Evolutionary conservation across 768 basidiomycete species (phyloP), one percentile per base, ranked within the genome.

Genomic region (Tulasnella sp.): DNA sequence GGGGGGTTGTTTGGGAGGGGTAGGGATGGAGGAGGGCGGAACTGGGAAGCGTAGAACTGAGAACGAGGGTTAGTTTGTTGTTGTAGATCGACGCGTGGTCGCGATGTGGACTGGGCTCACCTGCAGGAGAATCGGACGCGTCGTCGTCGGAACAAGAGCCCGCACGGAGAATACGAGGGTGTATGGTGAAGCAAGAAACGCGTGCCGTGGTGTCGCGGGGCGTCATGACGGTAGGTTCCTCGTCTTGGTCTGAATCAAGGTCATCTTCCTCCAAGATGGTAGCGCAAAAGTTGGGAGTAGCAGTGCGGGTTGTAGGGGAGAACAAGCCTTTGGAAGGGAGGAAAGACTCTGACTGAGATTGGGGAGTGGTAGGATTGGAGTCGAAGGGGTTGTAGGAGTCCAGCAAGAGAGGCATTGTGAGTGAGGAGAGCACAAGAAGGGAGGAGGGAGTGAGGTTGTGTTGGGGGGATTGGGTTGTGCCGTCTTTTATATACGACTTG

Each of bases 231-330:
- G 31, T 12, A 15, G 23, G 15, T 17, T 14, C 35, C 49, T 50
- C 50, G n/a, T 53, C 46, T 5, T 49, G 9, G 36, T 8, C 43
- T 11, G 8, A 29, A 17, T 53, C 54, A 15, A 15, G 14, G 41
- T 57, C 54, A n/a, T 57, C 54, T 45, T 57, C 54, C 15, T 57
- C 54, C n/a, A 31, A n/a, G 21, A 57, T 57, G 27, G 54, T 57
- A 21, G 54, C 31, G 32, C 54, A 57, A 23, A 25, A 48, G 5
- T 23, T 15, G 4, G 51, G 34, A 9, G 51, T 25, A 1, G 51
- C 9, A 15, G 45, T 14, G 17, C 25, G 36, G 6, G 34, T 25
- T 11, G 37, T 31, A 6, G 54, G 54, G 9, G 54, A 45, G 54
- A 57, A 57, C 41, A 57, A 42, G 17, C 42, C 40, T n/a, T 25